phyloP scores from a whole-genome alignment of 2,329 filamentous ascomycete species.

The Fusarium aywerte region DNA sequence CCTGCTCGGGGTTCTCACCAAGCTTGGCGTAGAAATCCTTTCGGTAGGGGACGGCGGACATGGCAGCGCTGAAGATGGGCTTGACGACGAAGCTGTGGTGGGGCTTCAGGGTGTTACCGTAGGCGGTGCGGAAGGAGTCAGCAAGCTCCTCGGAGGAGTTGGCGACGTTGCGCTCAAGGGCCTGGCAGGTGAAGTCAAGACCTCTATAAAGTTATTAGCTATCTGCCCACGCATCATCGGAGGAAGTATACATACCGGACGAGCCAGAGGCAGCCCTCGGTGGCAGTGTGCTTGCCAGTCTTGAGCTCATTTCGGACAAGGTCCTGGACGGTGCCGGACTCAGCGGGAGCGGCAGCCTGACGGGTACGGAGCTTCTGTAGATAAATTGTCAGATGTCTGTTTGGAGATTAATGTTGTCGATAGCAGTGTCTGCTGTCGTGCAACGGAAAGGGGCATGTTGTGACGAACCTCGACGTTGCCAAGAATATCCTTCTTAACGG shows the following conservation, averaged over 20 bases:
- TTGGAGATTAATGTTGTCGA: neutral
- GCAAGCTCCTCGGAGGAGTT: conserved; percentile 79
- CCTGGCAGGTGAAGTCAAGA: conserved; percentile 91
- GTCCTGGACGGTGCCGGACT: conserved; percentile 86
- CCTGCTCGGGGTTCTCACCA: conserved; percentile 71
- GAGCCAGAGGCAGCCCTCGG: conserved; percentile 92
- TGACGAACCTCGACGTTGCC: conserved; percentile 85
- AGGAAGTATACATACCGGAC: conserved; percentile 69
- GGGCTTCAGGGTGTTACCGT: conserved; percentile 87
- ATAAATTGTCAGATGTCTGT: conserved; percentile 31
- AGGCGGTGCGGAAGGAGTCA: conserved; percentile 86
- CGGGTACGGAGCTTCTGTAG: conserved; percentile 87
- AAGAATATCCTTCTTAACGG: conserved; percentile 90
- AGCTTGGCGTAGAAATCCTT: conserved; percentile 94
- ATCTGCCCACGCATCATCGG: neutral
- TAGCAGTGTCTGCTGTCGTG: neutral
- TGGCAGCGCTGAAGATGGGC: conserved; percentile 91
- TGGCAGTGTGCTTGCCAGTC: conserved; percentile 86
- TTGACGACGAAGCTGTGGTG: conserved; percentile 91
- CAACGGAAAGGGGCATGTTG: neutral
- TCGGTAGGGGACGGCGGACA: conserved; percentile 92
- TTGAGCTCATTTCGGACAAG: conserved; percentile 89
- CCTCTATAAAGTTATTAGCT: conserved; percentile 65
- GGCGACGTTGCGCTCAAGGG: conserved; percentile 79
- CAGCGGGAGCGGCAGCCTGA: conserved; percentile 78